Evolutionary conservation across 495 filamentous ascomycete genomes (phyloP).

Genomic region (Terfezia claveryi): DNA sequence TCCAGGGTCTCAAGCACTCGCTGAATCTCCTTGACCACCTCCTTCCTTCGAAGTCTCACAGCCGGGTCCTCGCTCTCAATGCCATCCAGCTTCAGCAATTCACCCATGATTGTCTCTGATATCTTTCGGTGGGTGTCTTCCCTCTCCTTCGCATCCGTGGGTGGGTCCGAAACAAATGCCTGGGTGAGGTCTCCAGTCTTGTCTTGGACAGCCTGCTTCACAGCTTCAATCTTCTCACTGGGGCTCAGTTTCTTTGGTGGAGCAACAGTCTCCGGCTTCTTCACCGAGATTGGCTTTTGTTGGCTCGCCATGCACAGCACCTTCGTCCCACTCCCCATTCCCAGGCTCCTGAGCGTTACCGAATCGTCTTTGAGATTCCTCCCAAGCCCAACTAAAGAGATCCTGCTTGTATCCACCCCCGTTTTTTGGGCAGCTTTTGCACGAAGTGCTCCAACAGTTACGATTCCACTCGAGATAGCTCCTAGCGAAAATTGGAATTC

Average conservation of each 20-base stretch:
- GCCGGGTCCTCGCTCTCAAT: constrained; percentile 50
- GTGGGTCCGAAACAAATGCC: constrained; percentile 41
- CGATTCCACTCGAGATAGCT: constrained; percentile 6
- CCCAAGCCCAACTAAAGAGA: constrained; percentile 10
- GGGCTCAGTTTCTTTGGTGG: constrained; percentile 17
- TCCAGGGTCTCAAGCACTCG: constrained; percentile 42
- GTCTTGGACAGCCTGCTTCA: constrained; percentile 43
- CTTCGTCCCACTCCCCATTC: constrained; percentile 10
- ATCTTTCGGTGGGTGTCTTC: constrained; percentile 60
- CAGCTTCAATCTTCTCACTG: constrained; percentile 47
- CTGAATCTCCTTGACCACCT: constrained; percentile 56
- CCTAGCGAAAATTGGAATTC: constrained; percentile 9
- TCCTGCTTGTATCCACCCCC: neutral
- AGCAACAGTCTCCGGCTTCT: neutral
- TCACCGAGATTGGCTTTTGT: neutral
- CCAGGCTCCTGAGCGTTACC: constrained; percentile 8
- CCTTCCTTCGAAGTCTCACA: constrained; percentile 43
- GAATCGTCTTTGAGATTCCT: constrained; percentile 15
- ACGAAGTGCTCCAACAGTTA: constrained; percentile 11
- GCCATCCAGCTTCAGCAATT: constrained; percentile 67
- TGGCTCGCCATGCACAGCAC: constrained; percentile 9
- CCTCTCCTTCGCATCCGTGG: constrained; percentile 44
- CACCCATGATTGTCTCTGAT: constrained; percentile 61
- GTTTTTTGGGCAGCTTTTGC: constrained; percentile 4
- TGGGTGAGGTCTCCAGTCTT: constrained; percentile 44